Evolutionary conservation across 2,329 filamentous ascomycete species (phyloP), one percentile per base, ranked within the genome.

Genomic region (Magnaporthiopsis rhizophila): DNA sequence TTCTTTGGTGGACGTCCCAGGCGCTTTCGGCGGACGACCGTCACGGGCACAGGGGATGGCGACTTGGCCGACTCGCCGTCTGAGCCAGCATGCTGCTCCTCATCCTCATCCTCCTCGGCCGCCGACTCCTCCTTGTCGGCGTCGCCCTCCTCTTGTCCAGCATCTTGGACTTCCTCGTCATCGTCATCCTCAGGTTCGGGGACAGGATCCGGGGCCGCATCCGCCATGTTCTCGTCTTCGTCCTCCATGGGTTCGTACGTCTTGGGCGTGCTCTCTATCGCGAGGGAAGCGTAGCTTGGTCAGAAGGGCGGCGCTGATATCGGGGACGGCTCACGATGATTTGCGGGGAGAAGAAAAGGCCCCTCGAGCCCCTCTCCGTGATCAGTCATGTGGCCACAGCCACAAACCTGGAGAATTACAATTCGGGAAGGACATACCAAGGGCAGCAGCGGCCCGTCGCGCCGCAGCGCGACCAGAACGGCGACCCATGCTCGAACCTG

Each of bases 1-100:
- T 92, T 93, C 81, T 95, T 96, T 0, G 92, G 91, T 3, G 92
- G 92, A 15, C 92, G 86, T 26, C 92, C 92, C n/a, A 93, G 83
- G 63, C 92, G 87, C 75, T 90, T 90, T 71, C 89, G 86, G 64
- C 90, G 86, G 66, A 92, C 83, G 59, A 89, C 82, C 30, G 84
- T 83, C 65, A 81, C 85, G 32, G 86, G 86, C 1, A 81, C 80
- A 26, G 83, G 82, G 0, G 81, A 79, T 1, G 83, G 80, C 13
- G 83, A 81, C 71, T 85, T 84, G 53, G 71, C 75, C 1, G 78
- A 80, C 13, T 74, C 73, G 18, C 69, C 71, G 34, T 78, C 76
- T 1, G 76, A 75, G 45, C 45, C 45, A 21, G 18, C 45, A 5
- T n/a, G 45, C 11, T 70, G 73, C 15, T 74, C 73, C 61, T 72